Base-by-base conservation (phyloP, 2,329 filamentous ascomycete genomes). In the Ilyonectria mors-panacis region DNA sequence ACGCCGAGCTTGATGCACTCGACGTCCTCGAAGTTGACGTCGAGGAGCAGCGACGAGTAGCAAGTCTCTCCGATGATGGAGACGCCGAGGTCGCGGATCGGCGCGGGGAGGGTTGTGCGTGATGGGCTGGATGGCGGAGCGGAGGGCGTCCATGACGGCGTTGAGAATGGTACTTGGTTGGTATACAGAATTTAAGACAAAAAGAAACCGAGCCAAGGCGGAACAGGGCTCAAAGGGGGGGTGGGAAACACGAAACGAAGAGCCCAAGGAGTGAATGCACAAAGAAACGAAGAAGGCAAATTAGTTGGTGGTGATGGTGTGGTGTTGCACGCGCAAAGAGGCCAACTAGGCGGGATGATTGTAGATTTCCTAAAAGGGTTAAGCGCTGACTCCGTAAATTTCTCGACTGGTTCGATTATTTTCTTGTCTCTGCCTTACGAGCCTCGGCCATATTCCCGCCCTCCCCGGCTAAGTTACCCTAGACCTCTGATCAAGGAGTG, bases 1-100 rank as follows among this genome's bases (percentile, higher is more conserved):
- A 98, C 88, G 74, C 91, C 95, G 58, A 98, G 90, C 79, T 96
- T 96, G 76, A 97, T 84, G 86, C 96, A 99, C 66, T 89, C 90
- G 6, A 89, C 87, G 77, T 94, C 89, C 70, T 90, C 88, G 76
- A 92, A 86, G 83, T 97, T 92, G 78, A 99, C 87, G 77, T 98
- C 91, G 77, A 96, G 91, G 70, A 99, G 83, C 57, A 99, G 89
- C 17, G 91, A 90, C 78, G 92, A 89, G 89, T 98, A 97, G 89
- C 96, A 99, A 68, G 86, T 82, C 35, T 89, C 85, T 79, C 95
- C 95, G 76, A 99, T 88, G 79, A 99, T 90, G 70, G 92, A 93
- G 75, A 92, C 84, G 77, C 93, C 92, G 56, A 93, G 85, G 81
- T 95, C 88, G 82, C 88, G 89, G 78, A 97, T 87, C 15, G 93